Evolutionary conservation across 2,329 filamentous ascomycete species (phyloP).

Genomic region (Penicillium sp.): DNA sequence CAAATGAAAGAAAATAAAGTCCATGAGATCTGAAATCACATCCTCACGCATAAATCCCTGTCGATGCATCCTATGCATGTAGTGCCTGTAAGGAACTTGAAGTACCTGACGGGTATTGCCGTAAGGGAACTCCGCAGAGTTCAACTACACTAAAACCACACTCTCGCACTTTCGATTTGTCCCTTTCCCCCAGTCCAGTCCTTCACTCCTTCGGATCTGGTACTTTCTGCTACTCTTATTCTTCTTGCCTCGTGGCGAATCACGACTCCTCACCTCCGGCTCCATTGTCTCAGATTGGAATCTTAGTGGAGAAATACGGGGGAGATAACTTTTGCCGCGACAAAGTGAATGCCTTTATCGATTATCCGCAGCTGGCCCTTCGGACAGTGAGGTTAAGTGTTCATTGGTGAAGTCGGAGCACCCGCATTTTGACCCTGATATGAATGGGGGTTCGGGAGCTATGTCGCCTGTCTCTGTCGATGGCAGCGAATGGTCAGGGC

Average conservation of each 20-base stretch:
- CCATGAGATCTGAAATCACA: background rate
- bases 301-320: slow-evolving; percentile 9
- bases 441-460: slow-evolving; percentile 72
- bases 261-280: background rate
- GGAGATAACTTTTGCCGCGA: background rate
- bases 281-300: slow-evolving; percentile 18
- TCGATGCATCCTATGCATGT: slow-evolving; percentile 2
- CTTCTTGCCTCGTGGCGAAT: slow-evolving; percentile 1
- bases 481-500: slow-evolving; percentile 76
- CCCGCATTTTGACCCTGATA: slow-evolving; percentile 39
- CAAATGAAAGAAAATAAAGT: background rate
- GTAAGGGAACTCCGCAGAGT: slow-evolving; percentile 14
- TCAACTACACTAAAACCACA: background rate
- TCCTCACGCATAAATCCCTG: background rate
- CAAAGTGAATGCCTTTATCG: slow-evolving; percentile 5
- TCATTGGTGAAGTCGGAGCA: slow-evolving; percentile 1
- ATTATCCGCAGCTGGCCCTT: background rate
- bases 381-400: slow-evolving; percentile 2
- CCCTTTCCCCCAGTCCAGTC: slow-evolving; percentile 17
- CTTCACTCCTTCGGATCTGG: slow-evolving; percentile 31
- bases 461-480: slow-evolving; percentile 78
- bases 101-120: slow-evolving; percentile 14
- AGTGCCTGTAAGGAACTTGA: slow-evolving; percentile 1
- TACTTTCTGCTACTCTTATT: background rate
- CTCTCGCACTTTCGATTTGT: slow-evolving; percentile 7